Conservation (phyloP, 2,329 filamentous ascomycete species). For the Claviceps sp. region DNA sequence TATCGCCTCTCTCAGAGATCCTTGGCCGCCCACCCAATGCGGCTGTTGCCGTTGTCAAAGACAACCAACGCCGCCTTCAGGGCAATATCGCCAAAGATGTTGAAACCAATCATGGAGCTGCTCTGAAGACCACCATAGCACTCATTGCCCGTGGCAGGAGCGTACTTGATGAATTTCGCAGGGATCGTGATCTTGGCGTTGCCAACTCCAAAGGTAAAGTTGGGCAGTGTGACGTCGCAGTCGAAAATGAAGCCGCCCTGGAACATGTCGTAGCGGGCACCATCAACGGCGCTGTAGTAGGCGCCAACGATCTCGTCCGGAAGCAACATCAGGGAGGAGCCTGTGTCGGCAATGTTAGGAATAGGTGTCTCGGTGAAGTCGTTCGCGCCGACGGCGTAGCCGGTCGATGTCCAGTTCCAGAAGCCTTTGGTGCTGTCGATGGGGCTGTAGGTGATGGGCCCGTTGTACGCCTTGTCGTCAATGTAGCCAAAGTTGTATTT, state of each 20-base stretch:
- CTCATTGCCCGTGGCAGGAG: constrained; percentile 26
- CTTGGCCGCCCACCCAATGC: constrained; percentile 24
- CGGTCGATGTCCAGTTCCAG: constrained; percentile 32
- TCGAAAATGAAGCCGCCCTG: constrained; percentile 31
- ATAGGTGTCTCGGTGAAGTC: constrained; percentile 23
- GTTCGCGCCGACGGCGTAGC: constrained; percentile 11
- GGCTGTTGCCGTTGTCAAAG: constrained; percentile 40
- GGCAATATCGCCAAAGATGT: constrained; percentile 49
- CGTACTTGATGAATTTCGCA: constrained; percentile 39
- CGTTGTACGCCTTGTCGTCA: constrained; percentile 48
- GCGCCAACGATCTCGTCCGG: constrained; percentile 34
- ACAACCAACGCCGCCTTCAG: constrained; percentile 46
- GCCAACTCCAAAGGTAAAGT: constrained; percentile 41
- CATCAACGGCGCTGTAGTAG: constrained; percentile 32
- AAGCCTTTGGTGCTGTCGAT: constrained; percentile 50
- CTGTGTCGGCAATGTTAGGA: constrained; percentile 40
- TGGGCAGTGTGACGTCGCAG: constrained; percentile 29
- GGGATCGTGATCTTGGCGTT: constrained; percentile 40
- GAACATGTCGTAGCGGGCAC: constrained; percentile 18
- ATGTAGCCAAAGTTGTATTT: constrained; percentile 64
- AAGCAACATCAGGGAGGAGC: constrained; percentile 49
- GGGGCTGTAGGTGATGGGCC: constrained; percentile 46
- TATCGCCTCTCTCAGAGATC: background rate
- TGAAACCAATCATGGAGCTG: constrained; percentile 27
- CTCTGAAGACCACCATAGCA: constrained; percentile 58